A percentile compares a stretch with the other conserved stretches of the same genome.
Evolutionary conservation across 108 stramenopile genomes (phyloP).

Genomic region (Skeletonema marinoi): DNA sequence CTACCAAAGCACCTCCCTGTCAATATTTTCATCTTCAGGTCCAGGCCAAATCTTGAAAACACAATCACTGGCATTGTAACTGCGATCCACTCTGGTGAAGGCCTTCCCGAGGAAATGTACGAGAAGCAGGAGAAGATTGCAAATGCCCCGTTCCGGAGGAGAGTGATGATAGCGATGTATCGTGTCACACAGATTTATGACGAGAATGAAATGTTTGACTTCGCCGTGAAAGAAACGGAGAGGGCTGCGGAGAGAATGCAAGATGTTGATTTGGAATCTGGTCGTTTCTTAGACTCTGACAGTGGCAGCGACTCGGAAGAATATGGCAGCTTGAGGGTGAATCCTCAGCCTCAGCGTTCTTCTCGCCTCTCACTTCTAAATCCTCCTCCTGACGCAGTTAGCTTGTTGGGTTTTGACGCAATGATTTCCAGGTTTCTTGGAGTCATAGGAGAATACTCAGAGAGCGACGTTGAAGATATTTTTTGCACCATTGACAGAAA

Average conservation of each 20-base stretch:
- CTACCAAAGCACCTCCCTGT: slow-evolving; percentile 4
- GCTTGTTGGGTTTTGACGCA: background rate
- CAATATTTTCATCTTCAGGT: slow-evolving; percentile 3
- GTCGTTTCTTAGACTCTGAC: background rate
- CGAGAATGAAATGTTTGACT: slow-evolving; percentile 3
- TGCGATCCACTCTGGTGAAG: background rate
- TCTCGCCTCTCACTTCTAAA: too few relatives aligned
- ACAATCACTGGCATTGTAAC: slow-evolving; percentile 6
- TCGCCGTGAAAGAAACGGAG: slow-evolving; percentile 1
- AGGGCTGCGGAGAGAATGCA: background rate
- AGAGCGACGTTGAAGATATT: background rate
- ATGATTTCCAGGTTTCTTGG: background rate
- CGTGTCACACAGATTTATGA: background rate
- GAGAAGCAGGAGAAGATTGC: background rate
- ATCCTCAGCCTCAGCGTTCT: too few relatives aligned
- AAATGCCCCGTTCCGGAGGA: background rate
- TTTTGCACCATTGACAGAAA: background rate
- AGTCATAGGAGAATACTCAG: background rate
- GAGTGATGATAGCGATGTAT: background rate
- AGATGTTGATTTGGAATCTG: background rate
- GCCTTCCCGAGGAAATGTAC: slow-evolving; percentile 16
- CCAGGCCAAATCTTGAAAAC: slow-evolving; percentile 12
- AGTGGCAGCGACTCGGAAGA: background rate
- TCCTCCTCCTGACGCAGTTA: background rate
- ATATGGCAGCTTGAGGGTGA: background rate